Evolutionary conservation across 2,329 filamentous ascomycete species (phyloP).

Genomic region (Scolecobasidium constrictum): DNA sequence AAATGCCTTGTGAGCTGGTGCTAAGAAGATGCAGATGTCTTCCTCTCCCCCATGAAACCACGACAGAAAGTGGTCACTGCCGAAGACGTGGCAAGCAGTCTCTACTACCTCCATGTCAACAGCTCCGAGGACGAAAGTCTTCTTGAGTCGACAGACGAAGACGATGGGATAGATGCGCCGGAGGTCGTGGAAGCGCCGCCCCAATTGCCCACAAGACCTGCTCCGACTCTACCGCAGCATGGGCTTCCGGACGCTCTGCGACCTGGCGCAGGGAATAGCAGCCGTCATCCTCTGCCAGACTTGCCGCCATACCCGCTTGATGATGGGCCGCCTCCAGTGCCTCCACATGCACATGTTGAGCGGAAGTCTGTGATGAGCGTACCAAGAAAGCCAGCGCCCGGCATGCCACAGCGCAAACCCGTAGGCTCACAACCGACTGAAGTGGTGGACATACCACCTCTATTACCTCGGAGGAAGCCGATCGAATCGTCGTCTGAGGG

Average conservation of each 20-base stretch:
- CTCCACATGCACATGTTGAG: background rate
- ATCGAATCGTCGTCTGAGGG: too few species aligned
- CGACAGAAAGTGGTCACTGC: slow-evolving; percentile 78
- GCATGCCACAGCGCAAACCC: background rate
- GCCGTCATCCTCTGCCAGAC: background rate
- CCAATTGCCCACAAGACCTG: background rate
- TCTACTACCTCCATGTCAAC: slow-evolving; percentile 86
- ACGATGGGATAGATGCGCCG: slow-evolving; percentile 16
- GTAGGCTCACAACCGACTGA: too few species aligned
- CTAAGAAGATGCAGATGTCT: slow-evolving; percentile 53
- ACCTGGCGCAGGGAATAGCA: too few species aligned
- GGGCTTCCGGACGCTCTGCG: too few species aligned
- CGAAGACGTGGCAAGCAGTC: slow-evolving; percentile 73
- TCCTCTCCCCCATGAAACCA: slow-evolving; percentile 84
- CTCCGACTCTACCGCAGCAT: background rate
- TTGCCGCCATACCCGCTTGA: background rate
- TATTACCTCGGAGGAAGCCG: too few species aligned
- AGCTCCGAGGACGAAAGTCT: slow-evolving; percentile 41
- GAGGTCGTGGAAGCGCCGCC: background rate
- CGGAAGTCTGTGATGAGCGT: background rate
- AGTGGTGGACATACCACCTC: too few species aligned
- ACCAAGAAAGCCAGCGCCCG: background rate
- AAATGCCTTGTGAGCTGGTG: slow-evolving; percentile 10
- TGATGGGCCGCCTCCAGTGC: background rate
- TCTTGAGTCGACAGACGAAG: slow-evolving; percentile 13